Conservation (phyloP, 176 grass and related monocot genomes). For the Aegilops longissima region DNA sequence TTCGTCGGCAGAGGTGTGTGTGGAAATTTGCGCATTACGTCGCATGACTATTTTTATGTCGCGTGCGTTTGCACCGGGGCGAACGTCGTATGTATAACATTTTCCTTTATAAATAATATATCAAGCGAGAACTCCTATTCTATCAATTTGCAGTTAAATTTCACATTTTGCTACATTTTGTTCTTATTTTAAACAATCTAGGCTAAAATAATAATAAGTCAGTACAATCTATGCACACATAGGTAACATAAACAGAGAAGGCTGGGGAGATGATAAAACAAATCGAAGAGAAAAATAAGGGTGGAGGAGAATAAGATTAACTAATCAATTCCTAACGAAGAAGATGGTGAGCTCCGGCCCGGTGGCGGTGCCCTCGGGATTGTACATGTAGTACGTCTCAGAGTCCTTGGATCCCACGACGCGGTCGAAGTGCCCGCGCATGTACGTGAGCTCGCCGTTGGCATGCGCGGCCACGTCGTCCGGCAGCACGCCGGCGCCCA, state of each 20-base stretch:
- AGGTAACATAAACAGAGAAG: neutral
- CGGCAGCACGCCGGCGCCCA: conserved; percentile 87
- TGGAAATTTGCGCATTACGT: too few relatives aligned
- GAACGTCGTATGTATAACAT: too few relatives aligned
- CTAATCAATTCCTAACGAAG: conserved; percentile 72
- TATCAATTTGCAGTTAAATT: neutral
- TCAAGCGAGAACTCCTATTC: too few relatives aligned
- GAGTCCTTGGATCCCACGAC: conserved; percentile 82
- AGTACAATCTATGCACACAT: conserved; percentile 3
- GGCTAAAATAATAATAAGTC: neutral
- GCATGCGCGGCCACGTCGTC: conserved; percentile 52
- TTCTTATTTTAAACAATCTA: neutral
- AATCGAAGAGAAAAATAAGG: neutral
- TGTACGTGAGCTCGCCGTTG: conserved; percentile 85
- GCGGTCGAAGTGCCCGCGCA: conserved; percentile 76
- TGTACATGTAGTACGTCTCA: conserved; percentile 94
- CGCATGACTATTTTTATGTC: too few relatives aligned
- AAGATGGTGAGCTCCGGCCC: conserved; percentile 81
- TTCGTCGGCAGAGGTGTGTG: too few relatives aligned
- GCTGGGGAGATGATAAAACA: neutral
- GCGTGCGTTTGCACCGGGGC: too few relatives aligned
- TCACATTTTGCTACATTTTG: neutral
- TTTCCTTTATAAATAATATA: too few relatives aligned
- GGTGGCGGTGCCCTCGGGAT: conserved; percentile 56
- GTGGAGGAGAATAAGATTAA: neutral